Evolutionary conservation across 805 yeast species (phyloP).

Genomic region (Pichia pseudocactophila): DNA sequence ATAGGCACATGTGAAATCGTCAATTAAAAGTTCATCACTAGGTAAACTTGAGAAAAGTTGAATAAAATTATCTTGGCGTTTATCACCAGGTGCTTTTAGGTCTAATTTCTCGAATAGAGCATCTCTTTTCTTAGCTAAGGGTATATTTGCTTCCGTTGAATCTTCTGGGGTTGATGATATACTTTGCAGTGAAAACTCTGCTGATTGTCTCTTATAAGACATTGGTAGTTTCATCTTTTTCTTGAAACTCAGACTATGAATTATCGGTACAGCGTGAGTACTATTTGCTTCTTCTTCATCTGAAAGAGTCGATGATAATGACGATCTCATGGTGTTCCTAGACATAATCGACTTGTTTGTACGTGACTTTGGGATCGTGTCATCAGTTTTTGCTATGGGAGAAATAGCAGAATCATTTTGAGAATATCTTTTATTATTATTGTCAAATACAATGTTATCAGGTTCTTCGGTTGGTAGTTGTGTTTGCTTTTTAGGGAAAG

Average conservation of each 20-base stretch:
- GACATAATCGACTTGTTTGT: no score
- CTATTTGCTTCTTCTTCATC: constrained; percentile 11
- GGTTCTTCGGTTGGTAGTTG: constrained; percentile 1
- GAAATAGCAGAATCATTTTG: neutral
- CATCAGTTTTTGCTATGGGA: constrained; percentile 2
- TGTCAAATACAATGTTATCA: neutral
- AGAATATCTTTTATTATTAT: neutral
- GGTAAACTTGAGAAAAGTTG: constrained; percentile 46
- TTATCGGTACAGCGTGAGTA: neutral
- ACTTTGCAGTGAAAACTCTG: constrained; percentile 1
- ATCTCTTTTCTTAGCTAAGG: constrained; percentile 6
- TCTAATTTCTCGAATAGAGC: constrained; percentile 15
- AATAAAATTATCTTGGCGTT: constrained; percentile 53
- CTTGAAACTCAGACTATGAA: constrained; percentile 9
- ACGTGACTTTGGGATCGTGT: no score
- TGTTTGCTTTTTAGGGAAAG: constrained; percentile 17
- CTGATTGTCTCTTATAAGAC: constrained; percentile 8
- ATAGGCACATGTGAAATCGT: constrained; percentile 57
- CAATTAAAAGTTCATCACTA: constrained; percentile 42
- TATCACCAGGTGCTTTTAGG: constrained; percentile 34
- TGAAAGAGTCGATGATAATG: neutral
- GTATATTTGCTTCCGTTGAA: constrained; percentile 4
- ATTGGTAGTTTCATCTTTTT: constrained; percentile 11
- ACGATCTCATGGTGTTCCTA: no score
- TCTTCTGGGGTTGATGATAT: constrained; percentile 10